These are phyloP conservation scores for Insectozyma bohioensis DNA, from an alignment of 1,139 yeast genomes.

Conservation along the genomic window DNA sequence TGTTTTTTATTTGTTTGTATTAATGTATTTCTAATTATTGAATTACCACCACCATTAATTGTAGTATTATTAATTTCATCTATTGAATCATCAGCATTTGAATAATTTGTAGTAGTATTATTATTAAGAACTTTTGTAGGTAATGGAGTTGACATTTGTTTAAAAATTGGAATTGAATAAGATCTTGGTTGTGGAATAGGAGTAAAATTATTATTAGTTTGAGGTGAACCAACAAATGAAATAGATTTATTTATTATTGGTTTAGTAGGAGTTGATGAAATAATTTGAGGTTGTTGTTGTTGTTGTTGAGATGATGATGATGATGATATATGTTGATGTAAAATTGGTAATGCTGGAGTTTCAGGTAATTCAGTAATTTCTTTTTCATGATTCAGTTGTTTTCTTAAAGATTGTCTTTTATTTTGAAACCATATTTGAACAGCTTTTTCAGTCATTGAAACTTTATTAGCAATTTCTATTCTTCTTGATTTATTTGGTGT, in stretches of 20 bases:
- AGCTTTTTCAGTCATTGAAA: slow-evolving; percentile 94
- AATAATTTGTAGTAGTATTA: background rate
- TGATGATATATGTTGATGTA: slow-evolving; percentile 2
- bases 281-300: slow-evolving; percentile 13
- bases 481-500: slow-evolving; percentile 83
- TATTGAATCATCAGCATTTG: slow-evolving; percentile 1
- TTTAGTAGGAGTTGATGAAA: slow-evolving; percentile 24
- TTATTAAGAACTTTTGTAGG: slow-evolving; percentile 3
- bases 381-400: slow-evolving; percentile 40
- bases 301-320: slow-evolving; percentile 5
- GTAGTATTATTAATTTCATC: slow-evolving; percentile 1
- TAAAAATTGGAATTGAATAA: slow-evolving; percentile 9
- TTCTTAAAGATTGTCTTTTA: slow-evolving; percentile 80
- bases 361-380: slow-evolving; percentile 49
- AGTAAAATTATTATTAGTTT: background rate
- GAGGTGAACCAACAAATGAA: slow-evolving; percentile 8
- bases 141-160: slow-evolving; percentile 7
- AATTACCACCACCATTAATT: background rate
- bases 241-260: slow-evolving; percentile 15
- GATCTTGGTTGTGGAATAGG: slow-evolving; percentile 10
- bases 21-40: slow-evolving; percentile 4
- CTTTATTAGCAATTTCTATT: slow-evolving; percentile 70
- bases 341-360: slow-evolving; percentile 22
- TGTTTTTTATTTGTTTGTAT: slow-evolving; percentile 39
- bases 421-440: slow-evolving; percentile 99